Percentiles rank a stretch among this genome's conserved stretches.
Conservation (phyloP, 257 asterid genomes). For the Nicotiana paniculata region DNA sequence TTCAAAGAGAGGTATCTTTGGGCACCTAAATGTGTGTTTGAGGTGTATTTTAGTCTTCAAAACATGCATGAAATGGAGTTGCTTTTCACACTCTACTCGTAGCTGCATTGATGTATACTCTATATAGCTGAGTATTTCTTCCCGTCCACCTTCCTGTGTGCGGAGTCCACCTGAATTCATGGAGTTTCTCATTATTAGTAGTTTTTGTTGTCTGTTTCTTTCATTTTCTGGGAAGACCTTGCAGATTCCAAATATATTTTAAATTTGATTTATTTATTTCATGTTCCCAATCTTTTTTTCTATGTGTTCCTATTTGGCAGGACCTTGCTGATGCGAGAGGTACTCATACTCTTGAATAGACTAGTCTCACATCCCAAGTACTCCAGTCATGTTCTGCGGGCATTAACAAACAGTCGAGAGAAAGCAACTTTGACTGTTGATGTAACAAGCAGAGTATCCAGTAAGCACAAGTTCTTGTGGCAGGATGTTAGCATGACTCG, state of each 20-base stretch:
- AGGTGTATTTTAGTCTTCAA: background rate
- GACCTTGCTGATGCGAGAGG: slow-evolving; percentile 68
- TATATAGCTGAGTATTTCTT: background rate
- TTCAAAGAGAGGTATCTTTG: slow-evolving; percentile 58
- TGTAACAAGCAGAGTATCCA: slow-evolving; percentile 56
- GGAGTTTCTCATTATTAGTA: background rate
- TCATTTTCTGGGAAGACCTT: background rate
- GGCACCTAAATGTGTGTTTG: background rate
- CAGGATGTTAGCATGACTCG: slow-evolving; percentile 39
- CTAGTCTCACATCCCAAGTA: slow-evolving; percentile 81
- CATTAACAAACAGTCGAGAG: slow-evolving; percentile 53
- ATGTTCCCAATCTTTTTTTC: background rate
- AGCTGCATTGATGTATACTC: background rate
- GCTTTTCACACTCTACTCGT: background rate
- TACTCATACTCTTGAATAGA: slow-evolving; percentile 80
- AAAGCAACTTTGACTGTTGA: slow-evolving; percentile 53
- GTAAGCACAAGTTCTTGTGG: slow-evolving; percentile 41
- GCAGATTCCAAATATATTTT: background rate
- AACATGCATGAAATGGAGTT: background rate
- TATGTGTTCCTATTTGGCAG: slow-evolving; percentile 28
- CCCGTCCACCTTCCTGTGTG: background rate
- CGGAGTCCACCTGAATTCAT: background rate
- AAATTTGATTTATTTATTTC: background rate
- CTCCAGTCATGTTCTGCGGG: slow-evolving; percentile 48
- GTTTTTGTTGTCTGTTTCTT: background rate